Evolutionary conservation across 164 flowering plant species (phyloP).

Genomic region (Brasenia schreberi): DNA sequence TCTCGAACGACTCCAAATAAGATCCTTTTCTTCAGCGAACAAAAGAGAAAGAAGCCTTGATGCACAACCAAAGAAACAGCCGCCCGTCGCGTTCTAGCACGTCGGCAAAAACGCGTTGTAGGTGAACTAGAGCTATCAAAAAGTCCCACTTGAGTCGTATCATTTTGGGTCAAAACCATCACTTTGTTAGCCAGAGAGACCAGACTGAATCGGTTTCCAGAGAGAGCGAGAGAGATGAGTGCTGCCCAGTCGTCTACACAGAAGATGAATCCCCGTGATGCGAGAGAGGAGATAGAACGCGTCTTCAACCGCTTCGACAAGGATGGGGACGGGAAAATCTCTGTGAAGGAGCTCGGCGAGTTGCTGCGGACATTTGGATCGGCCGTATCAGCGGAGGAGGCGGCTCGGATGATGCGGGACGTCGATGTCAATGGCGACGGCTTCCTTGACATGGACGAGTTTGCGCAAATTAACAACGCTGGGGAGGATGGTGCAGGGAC

Average conservation of each 20-base stretch:
- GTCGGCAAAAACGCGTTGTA: no score
- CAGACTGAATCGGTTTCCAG: background rate
- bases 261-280: background rate
- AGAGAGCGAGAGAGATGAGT: constrained; percentile 1
- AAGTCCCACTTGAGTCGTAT: no score
- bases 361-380: constrained; percentile 8
- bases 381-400: constrained; percentile 3
- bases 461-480: constrained; percentile 8
- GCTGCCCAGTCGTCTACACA: background rate
- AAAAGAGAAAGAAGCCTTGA: no score
- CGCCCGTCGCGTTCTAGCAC: no score
- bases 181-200: background rate
- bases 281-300: background rate
- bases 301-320: constrained; percentile 1
- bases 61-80: no score
- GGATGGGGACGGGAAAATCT: constrained; percentile 12
- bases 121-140: no score
- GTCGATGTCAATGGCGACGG: constrained; percentile 13
- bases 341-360: constrained; percentile 8
- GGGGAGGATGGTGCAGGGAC: constrained; percentile 1
- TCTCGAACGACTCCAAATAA: no score
- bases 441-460: constrained; percentile 10
- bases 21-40: no score
- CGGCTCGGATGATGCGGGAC: constrained; percentile 9
- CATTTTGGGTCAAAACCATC: no score